Base-by-base conservation (phyloP, 371 early-diverging fungal species). In the Rhizopus microsporus region DNA sequence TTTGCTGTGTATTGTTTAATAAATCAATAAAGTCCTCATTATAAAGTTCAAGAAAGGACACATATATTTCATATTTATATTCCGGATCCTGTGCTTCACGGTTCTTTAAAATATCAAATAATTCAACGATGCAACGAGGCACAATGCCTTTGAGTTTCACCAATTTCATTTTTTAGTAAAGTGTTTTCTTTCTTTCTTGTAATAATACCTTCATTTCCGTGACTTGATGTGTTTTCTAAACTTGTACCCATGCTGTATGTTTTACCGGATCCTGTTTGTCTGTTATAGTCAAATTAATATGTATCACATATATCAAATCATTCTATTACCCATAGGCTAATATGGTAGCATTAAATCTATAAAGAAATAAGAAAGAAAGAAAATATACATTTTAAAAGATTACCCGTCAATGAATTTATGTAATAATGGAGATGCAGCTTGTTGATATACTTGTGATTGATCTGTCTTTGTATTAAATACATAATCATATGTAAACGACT, bases 161-260 rank as follows among this genome's bases (percentile, higher is more conserved):
- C 34, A 16, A 34, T 15, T 51, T 8, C 15, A 32, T 49, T 49
- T 49, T 31, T 29, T 49, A 7, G 7, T 49, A 33, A 23, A 23
- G 23, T 23, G 23, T 23, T 23, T 23, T 23, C 23, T 23, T 23
- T 0, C 2, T 23, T 23, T 23, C 23, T 23, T 16, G 17, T 15
- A 29, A n/a, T 17, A 33, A 31, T 47, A 66, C 71, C 71, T 69
- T 74, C 65, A 54, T 72, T 62, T 51, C 70, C 69, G 47, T 77
- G 68, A 51, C 81, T 72, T 49, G 80, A 83, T 33, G 46, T 62
- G 49, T 66, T 64, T 47, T 82, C 74, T n/a, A 71, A 51, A 47
- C 57, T 86, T 9, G 94, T 93, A 52, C 95, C 94, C 98, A 99
- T 99, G 29, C 98, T 99, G 67, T 91, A 95, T 5, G 99, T 99